These are phyloP conservation scores for Ophiocordyceps camponoti-floridani DNA, from an alignment of 2,329 filamentous ascomycete species.

Conservation along the genomic window DNA sequence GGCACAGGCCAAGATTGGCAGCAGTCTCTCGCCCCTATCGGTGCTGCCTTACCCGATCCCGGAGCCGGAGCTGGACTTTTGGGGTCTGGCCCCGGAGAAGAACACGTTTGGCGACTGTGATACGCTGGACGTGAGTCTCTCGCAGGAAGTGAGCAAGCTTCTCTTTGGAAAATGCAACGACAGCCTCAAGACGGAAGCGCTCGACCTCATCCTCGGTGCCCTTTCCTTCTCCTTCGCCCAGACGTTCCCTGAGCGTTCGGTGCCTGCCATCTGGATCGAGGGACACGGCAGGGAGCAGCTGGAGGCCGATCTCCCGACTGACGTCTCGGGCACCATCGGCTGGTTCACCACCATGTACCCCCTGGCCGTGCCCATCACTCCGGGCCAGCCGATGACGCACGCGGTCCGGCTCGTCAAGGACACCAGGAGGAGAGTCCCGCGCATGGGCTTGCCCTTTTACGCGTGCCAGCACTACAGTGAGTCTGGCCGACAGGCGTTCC, in stretches of 20 bases:
- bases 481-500: constrained; percentile 12
- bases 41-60: constrained; percentile 2
- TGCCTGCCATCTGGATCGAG: constrained; percentile 20
- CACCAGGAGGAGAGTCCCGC: constrained; percentile 12
- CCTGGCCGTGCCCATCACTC: constrained; percentile 5
- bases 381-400: constrained; percentile 1
- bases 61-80: constrained; percentile 5
- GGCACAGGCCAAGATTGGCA: background rate
- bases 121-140: constrained; percentile 3
- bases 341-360: constrained; percentile 27
- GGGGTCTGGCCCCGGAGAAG: constrained; percentile 3
- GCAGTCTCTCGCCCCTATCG: constrained; percentile 1
- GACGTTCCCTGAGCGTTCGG: constrained; percentile 14
- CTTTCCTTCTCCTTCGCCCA: constrained; percentile 15
- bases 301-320: constrained; percentile 5
- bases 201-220: constrained; percentile 20
- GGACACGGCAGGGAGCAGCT: constrained; percentile 20
- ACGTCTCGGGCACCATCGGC: constrained; percentile 21
- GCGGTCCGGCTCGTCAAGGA: constrained; percentile 14
- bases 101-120: constrained; percentile 3
- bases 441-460: constrained; percentile 20
- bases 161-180: constrained; percentile 10
- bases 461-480: constrained; percentile 13
- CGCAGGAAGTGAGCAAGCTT: background rate
- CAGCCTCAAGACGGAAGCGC: constrained; percentile 14